A percentile compares a stretch with the other conserved stretches of the same genome.
Conservation (phyloP, 176 grass and related monocot genomes). For the Hsuehochloa calcarea region DNA sequence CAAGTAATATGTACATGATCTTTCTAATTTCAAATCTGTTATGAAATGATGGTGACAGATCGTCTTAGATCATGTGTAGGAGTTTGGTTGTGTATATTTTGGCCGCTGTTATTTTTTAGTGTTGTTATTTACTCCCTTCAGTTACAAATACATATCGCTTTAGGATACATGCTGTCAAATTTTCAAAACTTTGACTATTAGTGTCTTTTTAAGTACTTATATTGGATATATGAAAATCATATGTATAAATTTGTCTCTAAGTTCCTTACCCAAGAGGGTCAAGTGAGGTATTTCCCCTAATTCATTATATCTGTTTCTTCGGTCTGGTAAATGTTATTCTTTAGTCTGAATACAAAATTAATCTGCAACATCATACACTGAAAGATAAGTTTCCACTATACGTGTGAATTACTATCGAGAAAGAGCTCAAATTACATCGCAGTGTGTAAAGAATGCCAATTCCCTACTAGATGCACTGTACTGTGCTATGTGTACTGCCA, state of each 20-base stretch:
- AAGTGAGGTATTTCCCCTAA: not conserved
- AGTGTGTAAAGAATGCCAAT: not conserved
- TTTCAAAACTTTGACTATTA: too few relatives aligned
- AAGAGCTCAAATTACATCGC: not conserved
- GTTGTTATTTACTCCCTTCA: not conserved
- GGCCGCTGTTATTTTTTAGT: not conserved
- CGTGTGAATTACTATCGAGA: not conserved
- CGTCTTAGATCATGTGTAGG: not conserved
- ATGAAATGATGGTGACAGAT: conserved; percentile 3
- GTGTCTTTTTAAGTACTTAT: too few relatives aligned
- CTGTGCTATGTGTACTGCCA: not conserved
- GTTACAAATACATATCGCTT: too few relatives aligned
- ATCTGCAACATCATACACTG: not conserved
- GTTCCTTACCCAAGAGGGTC: not conserved
- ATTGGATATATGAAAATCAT: too few relatives aligned
- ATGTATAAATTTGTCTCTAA: too few relatives aligned
- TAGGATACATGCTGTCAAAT: too few relatives aligned
- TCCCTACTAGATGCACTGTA: not conserved
- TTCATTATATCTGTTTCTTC: not conserved
- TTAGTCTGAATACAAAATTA: not conserved
- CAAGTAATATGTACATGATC: conserved; percentile 27
- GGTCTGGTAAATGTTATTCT: not conserved
- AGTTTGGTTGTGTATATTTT: not conserved
- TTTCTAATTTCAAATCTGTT: conserved; percentile 6
- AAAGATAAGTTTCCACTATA: not conserved